Evolutionary conservation across 2,329 filamentous ascomycete species (phyloP).

Genomic region (Chrysoporthe austroafricana): DNA sequence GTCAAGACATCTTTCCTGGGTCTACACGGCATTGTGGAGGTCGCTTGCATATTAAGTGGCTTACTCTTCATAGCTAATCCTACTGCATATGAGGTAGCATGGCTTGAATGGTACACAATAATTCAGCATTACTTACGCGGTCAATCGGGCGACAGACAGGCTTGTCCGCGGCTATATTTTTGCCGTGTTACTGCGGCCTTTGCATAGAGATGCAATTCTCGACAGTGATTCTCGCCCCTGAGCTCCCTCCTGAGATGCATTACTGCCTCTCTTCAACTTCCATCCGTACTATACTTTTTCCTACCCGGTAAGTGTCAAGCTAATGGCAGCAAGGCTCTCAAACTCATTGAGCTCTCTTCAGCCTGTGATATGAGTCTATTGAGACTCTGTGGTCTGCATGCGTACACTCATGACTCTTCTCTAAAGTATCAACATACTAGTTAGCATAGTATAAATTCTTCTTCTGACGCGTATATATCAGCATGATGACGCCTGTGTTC

Average conservation of each 20-base stretch:
- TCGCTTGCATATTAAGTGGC: not conserved
- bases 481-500: not conserved
- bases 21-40: not conserved
- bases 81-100: not conserved
- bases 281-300: not conserved
- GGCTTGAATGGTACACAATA: not conserved
- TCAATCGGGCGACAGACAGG: not conserved
- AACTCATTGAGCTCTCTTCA: not conserved
- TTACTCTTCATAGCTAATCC: not conserved
- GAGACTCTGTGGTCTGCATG: not conserved
- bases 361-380: not conserved
- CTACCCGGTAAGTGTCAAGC: not conserved
- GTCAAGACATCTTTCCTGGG: conserved; percentile 1
- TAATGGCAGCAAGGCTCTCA: not conserved
- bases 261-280: not conserved
- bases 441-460: not conserved
- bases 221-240: not conserved
- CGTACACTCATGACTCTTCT: not conserved
- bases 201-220: not conserved
- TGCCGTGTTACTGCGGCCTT: too few species aligned
- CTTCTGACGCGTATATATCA: not conserved
- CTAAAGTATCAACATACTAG: not conserved
- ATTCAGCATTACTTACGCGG: not conserved
- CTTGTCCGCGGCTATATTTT: not conserved
- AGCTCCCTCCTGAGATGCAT: not conserved